These are phyloP conservation scores for Sugiyamaella novakii DNA, from an alignment of 1,139 yeast genomes.

Conservation along the genomic window DNA sequence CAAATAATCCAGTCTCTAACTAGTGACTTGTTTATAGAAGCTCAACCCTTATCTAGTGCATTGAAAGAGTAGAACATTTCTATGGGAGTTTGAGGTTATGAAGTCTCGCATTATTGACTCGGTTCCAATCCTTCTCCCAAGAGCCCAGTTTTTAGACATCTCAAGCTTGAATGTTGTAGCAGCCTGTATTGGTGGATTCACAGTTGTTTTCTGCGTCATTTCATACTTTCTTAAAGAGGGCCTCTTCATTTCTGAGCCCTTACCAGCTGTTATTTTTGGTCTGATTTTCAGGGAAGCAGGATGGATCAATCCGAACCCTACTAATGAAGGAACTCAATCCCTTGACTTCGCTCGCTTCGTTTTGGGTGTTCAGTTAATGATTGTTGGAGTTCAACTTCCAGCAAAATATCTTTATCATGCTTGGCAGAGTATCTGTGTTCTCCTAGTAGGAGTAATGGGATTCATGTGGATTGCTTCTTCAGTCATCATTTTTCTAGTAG, in stretches of 20 bases:
- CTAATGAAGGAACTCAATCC: constrained; percentile 27
- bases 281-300: constrained; percentile 33
- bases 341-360: constrained; percentile 45
- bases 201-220: constrained; percentile 35
- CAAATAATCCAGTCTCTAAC: too few species aligned
- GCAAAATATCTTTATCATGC: constrained; percentile 43
- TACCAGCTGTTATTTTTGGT: constrained; percentile 40
- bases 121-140: constrained; percentile 25
- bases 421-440: constrained; percentile 40
- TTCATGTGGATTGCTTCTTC: constrained; percentile 48
- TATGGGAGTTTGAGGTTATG: constrained; percentile 46
- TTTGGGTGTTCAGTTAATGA: constrained; percentile 47
- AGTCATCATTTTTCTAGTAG: constrained; percentile 41
- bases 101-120: constrained; percentile 11
- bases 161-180: constrained; percentile 37
- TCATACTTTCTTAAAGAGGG: constrained; percentile 36
- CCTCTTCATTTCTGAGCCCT: constrained; percentile 38
- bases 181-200: constrained; percentile 39
- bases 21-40: too few species aligned
- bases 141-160: constrained; percentile 23
- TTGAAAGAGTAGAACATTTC: too few species aligned
- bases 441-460: constrained; percentile 48
- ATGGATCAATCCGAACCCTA: constrained; percentile 29
- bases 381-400: constrained; percentile 49
- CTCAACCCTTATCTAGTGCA: too few species aligned